Base-by-base conservation (phyloP, 1,284 basidiomycete species). In the Sphagnurus paluster region DNA sequence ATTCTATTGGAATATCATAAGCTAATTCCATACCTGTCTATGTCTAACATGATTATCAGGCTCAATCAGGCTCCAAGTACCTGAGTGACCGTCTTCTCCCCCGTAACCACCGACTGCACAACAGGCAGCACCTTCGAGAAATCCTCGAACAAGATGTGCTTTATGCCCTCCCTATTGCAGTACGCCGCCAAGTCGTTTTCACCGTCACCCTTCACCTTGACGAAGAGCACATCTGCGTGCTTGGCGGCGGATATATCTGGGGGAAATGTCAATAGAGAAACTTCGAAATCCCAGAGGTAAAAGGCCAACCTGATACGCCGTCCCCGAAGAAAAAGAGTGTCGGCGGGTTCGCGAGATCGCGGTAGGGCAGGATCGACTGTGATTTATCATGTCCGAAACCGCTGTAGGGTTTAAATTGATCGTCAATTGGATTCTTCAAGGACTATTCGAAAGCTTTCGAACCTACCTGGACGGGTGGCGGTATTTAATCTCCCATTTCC, bases 271-370 rank as follows among this genome's bases (percentile, higher is more conserved):
- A 4, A 35, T 20, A 21, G 17, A 9, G 6, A 28, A n/a, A 24
- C 7, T 7, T 32, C 20, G 21, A 20, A 26, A n/a, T 16, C 25
- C 9, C 37, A 20, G 33, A 35, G 34, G 48, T 19, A 24, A 36
- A 24, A 11, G 13, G 53, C 56, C 28, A 54, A 87, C 90, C 90
- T 49, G 89, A 92, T 44, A 96, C 94, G 36, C 94, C 94, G 62
- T 98, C 94, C 1, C 94, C 94, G 56, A 95, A 94, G 79, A 96
- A 97, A 70, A 97, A 94, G 13, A 95, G 72, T 1, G 80, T 86
- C 2, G 94, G 94, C 11, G 84, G 82, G 47, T 82, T 64, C 2
- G 76, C 62, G 32, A 95, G 76, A 24, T 75, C 68, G 17, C 83
- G 75, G 70, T 97, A 98, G 0, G 91, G 93, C 26, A 93, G 71